These are phyloP conservation scores for Microcos paniculata DNA, from an alignment of 345 rosid genomes.

Conservation along the genomic window DNA sequence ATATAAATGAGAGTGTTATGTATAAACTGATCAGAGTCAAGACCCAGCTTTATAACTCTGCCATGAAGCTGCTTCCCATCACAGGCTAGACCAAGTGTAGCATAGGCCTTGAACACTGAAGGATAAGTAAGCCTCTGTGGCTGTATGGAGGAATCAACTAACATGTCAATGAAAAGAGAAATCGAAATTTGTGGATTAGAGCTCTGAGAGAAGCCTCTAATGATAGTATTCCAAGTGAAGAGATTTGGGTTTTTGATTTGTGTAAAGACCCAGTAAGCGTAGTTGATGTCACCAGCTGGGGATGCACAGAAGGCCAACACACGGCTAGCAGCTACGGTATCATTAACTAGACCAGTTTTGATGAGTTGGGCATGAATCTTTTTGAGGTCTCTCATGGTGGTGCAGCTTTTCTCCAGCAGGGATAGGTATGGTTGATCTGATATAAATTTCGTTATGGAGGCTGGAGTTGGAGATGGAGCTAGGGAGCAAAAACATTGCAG, in stretches of 20 bases:
- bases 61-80: constrained; percentile 72
- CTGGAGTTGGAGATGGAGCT: constrained; percentile 22
- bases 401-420: constrained; percentile 49
- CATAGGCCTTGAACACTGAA: constrained; percentile 73
- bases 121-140: constrained; percentile 79
- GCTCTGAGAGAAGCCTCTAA: constrained; percentile 73
- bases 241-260: constrained; percentile 47
- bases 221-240: constrained; percentile 71
- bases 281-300: constrained; percentile 55
- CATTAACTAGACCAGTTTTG: constrained; percentile 60
- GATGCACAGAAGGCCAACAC: constrained; percentile 63
- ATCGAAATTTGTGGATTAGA: constrained; percentile 52
- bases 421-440: constrained; percentile 43
- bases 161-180: constrained; percentile 54
- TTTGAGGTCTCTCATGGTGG: constrained; percentile 58
- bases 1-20: constrained; percentile 54
- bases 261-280: constrained; percentile 57
- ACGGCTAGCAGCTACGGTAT: constrained; percentile 57
- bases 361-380: constrained; percentile 65
- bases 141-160: constrained; percentile 34
- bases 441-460: constrained; percentile 33
- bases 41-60: constrained; percentile 62
- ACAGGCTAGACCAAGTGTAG: constrained; percentile 46
- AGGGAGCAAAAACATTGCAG: constrained; percentile 20
- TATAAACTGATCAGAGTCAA: constrained; percentile 57